Conservation (phyloP, 495 filamentous ascomycete species). For the Stereocaulon alpinum region DNA sequence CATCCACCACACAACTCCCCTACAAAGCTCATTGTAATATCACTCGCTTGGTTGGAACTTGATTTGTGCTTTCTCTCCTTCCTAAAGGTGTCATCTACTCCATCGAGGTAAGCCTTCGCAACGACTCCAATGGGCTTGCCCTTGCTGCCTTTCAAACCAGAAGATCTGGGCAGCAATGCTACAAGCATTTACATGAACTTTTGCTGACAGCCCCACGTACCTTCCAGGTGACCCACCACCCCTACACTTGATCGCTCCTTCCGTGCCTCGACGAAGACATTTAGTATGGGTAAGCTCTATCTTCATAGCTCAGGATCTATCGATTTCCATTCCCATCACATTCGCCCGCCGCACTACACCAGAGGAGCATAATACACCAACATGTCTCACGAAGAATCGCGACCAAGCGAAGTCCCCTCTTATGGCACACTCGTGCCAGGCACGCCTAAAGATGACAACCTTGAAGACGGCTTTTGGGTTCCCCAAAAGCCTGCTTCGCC, state of each 20-base stretch:
- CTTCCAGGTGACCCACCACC: not conserved
- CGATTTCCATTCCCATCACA: not conserved
- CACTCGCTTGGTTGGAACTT: not conserved
- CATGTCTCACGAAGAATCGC: not conserved
- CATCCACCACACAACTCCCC: not conserved
- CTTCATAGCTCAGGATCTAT: not conserved
- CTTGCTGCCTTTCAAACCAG: not conserved
- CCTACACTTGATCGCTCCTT: slow-evolving; percentile 2
- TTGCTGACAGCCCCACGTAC: not conserved
- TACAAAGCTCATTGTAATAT: not conserved
- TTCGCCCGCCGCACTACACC: not conserved
- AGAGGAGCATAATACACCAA: not conserved
- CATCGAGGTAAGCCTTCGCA: not conserved
- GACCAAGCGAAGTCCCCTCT: not conserved
- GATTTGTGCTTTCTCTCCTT: not conserved
- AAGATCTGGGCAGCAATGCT: not conserved
- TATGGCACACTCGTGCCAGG: too few species aligned
- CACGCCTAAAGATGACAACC: too few species aligned
- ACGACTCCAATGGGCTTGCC: not conserved
- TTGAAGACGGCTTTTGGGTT: not conserved
- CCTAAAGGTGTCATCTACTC: not conserved
- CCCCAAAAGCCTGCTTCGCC: not conserved
- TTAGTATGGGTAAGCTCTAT: slow-evolving; percentile 10
- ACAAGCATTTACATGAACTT: not conserved
- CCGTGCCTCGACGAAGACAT: not conserved